Percentiles rank a stretch among this genome's conserved stretches.
Conservation (phyloP, 1,284 basidiomycete species). For the Stygiomarasmius scandens region DNA sequence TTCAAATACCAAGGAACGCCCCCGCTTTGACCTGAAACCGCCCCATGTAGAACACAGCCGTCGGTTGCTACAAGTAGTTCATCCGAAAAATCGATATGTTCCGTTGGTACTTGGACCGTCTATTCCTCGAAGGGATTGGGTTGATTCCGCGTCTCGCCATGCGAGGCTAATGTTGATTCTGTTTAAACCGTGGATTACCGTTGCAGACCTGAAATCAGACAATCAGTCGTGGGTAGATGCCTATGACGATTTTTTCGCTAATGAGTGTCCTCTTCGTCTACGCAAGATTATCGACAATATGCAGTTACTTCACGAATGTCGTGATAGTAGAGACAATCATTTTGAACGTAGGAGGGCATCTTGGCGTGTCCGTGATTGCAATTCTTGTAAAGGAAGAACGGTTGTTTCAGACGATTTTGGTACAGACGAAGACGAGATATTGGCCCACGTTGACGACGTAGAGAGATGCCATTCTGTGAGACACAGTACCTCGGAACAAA, state of each 20-base stretch:
- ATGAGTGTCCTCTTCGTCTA: neutral
- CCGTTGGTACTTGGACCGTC: no score
- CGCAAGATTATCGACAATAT: conserved; percentile 10
- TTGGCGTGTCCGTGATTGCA: neutral
- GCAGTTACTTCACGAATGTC: conserved; percentile 17
- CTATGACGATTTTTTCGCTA: neutral
- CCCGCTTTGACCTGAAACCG: no score
- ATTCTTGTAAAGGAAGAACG: no score
- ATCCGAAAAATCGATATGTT: no score
- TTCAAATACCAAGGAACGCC: no score
- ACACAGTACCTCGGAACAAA: no score
- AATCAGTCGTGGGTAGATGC: neutral
- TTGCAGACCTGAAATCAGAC: conserved; percentile 23
- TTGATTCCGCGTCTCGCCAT: no score
- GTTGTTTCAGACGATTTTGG: neutral
- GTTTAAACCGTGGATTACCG: conserved; percentile 21
- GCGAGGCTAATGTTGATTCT: conserved; percentile 16
- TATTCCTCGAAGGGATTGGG: no score
- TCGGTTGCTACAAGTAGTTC: no score
- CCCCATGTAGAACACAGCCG: no score
- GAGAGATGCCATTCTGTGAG: neutral
- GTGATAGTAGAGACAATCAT: conserved; percentile 16
- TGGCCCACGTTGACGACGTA: neutral
- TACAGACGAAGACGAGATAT: neutral
- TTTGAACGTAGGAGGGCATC: conserved; percentile 10